Conservation (phyloP, 345 rosid species). For the Lumnitzera racemosa region DNA sequence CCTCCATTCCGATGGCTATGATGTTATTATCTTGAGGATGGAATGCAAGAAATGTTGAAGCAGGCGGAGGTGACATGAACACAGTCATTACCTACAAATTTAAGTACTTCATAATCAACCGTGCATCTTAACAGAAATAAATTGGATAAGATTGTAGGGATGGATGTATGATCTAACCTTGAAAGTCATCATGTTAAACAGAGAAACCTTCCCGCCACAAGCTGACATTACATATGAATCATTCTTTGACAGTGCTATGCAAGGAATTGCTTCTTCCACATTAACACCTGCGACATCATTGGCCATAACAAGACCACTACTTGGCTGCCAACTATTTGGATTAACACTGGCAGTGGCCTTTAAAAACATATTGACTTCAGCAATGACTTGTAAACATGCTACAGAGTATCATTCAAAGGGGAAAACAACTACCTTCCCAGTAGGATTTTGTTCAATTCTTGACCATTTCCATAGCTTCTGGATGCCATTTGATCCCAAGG, state of each 20-base stretch:
- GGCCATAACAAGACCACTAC: constrained; percentile 76
- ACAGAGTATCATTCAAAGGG: background rate
- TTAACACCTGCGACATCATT: constrained; percentile 69
- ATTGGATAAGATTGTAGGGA: background rate
- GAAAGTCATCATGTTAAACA: constrained; percentile 90
- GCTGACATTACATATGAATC: constrained; percentile 92
- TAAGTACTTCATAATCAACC: background rate
- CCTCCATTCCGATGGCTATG: constrained; percentile 91
- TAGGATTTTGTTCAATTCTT: constrained; percentile 63
- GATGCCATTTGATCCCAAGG: constrained; percentile 62
- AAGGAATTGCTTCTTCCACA: constrained; percentile 70
- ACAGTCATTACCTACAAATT: constrained; percentile 74
- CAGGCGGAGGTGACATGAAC: constrained; percentile 82
- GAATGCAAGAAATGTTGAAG: constrained; percentile 83
- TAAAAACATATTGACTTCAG: constrained; percentile 13
- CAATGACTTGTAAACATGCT: background rate
- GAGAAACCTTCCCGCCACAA: constrained; percentile 78
- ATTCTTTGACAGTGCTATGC: constrained; percentile 90
- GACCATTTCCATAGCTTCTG: constrained; percentile 80
- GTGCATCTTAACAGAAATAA: too few relatives aligned
- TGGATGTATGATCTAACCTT: constrained; percentile 30
- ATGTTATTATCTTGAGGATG: constrained; percentile 88
- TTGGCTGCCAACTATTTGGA: constrained; percentile 89
- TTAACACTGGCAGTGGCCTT: constrained; percentile 59
- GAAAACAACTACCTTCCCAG: constrained; percentile 52